A percentile compares a stretch with the other conserved stretches of the same genome.
phyloP scores from a whole-genome alignment of 2,329 filamentous ascomycete genomes.

The Fusarium nisikadoi region DNA sequence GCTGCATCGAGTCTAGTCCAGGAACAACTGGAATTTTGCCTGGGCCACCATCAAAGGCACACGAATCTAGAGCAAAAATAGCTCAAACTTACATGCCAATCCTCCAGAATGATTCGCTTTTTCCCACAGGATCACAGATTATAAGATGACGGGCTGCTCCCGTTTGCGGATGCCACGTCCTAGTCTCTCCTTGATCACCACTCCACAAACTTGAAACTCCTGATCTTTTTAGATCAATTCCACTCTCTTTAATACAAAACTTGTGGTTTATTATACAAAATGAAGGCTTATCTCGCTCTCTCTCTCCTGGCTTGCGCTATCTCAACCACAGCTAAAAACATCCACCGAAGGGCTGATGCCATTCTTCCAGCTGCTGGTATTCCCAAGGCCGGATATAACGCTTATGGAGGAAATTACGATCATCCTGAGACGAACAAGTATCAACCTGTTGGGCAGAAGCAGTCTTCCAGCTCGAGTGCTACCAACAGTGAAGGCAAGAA shows the following conservation, averaged over 20 bases:
- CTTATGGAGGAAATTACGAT: constrained; percentile 29
- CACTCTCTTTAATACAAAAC: constrained; percentile 19
- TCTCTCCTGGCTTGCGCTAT: constrained; percentile 27
- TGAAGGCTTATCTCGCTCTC: constrained; percentile 27
- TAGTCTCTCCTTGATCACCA: constrained; percentile 28
- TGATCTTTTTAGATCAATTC: constrained; percentile 12
- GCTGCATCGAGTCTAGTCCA: constrained; percentile 27
- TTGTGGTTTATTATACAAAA: neutral
- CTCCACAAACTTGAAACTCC: constrained; percentile 11
- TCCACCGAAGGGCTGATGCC: constrained; percentile 10
- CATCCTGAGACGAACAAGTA: constrained; percentile 29
- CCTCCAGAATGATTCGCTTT: neutral
- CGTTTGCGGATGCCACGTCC: neutral
- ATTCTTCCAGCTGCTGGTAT: constrained; percentile 14
- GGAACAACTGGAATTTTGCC: constrained; percentile 35
- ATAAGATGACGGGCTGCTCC: constrained; percentile 18
- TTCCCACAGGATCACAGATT: neutral
- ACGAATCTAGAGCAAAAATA: constrained; percentile 17
- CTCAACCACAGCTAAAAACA: constrained; percentile 19
- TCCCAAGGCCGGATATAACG: constrained; percentile 28
- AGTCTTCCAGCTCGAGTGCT: neutral
- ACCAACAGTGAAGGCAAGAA: neutral
- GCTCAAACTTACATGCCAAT: constrained; percentile 5
- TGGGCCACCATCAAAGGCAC: neutral
- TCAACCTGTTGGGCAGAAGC: constrained; percentile 15